A percentile compares a stretch with the other conserved stretches of the same genome.
These are phyloP conservation scores for Xenoacremonium recifei DNA, from an alignment of 2,329 filamentous ascomycete species.

Conservation along the genomic window DNA sequence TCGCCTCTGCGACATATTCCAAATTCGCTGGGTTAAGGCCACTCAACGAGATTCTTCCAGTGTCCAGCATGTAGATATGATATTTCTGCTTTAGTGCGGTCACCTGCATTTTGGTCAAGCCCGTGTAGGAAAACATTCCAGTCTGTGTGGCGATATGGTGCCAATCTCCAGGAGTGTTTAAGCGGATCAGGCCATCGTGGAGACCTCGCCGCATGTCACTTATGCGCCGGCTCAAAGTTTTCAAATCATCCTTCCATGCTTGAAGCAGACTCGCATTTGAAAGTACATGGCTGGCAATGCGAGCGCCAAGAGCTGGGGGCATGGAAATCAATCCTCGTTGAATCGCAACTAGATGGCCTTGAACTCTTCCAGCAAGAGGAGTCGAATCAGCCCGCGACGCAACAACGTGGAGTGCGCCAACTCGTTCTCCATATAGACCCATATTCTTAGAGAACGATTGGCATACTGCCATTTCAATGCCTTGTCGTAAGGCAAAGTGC, in stretches of 20 bases:
- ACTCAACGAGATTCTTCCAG: slow-evolving; percentile 18
- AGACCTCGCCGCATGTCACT: slow-evolving; percentile 82
- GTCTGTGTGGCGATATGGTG: slow-evolving; percentile 94
- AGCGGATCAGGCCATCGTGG: slow-evolving; percentile 75
- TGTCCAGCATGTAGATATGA: slow-evolving; percentile 68
- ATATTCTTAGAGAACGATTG: slow-evolving; percentile 98
- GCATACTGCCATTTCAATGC: slow-evolving; percentile 81
- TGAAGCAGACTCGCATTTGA: slow-evolving; percentile 77
- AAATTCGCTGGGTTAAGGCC: no score
- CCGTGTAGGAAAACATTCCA: slow-evolving; percentile 97
- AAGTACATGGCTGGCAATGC: slow-evolving; percentile 80
- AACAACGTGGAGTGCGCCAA: slow-evolving; percentile 92
- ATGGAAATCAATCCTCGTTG: slow-evolving; percentile 97
- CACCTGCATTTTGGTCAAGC: slow-evolving; percentile 71
- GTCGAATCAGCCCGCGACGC: slow-evolving; percentile 84
- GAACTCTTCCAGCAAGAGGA: slow-evolving; percentile 55
- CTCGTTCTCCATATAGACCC: slow-evolving; percentile 94
- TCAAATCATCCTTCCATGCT: slow-evolving; percentile 88
- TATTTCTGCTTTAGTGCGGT: slow-evolving; percentile 63
- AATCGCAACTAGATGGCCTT: slow-evolving; percentile 49
- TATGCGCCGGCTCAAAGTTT: slow-evolving; percentile 92
- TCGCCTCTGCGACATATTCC: no score
- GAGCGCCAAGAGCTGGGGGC: slow-evolving; percentile 87
- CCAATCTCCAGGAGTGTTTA: slow-evolving; percentile 86
- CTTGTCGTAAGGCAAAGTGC: slow-evolving; percentile 74